Evolutionary conservation across 306 rosid species (phyloP), one percentile per base, ranked within the genome.

Genomic region (Cucurbita moschata): DNA sequence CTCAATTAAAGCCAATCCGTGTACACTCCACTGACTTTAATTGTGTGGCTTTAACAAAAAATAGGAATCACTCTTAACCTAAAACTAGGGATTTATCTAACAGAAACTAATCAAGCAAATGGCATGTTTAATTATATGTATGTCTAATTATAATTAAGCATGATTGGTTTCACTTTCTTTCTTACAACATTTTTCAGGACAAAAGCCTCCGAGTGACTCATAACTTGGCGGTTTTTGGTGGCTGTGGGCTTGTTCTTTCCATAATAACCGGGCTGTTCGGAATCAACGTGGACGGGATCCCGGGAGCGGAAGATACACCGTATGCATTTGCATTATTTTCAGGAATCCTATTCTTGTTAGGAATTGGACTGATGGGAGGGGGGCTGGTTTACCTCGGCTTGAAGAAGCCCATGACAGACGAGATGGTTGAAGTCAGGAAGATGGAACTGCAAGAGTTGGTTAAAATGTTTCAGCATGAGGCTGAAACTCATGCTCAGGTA

Each of bases 211-310:
- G 83, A 58, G 91, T 91, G 60, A 91, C 97, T 7, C 99, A 94
- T 79, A 89, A 94, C 75, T 83, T 94, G 62, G 84, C 88, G 4
- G 92, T 94, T 49, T 84, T 91, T 76, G 96, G 97, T 8, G 96
- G 99, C 8, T 83, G 87, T 38, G 99, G 99, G 8, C 79, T 94
- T 15, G 82, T 91, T 76, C 96, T 94, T 72, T 84, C 97, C 73
- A 75, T 94, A 73, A 76, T 94, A 66, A 89, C 96, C 0, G 99
- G 97, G 57, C 87, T 91, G 75, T 89, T 94, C 49, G 99, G 99
- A 60, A 91, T 94, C 86, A 94, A 94, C 10, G 97, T 91, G 7
- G 96, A 94, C 76, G 99, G 97, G 69, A 91, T 94, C 35, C 96
- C 97, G 0, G 96, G 99, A 16, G 79, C 87, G 55, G 50, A 55